phyloP scores from a whole-genome alignment of 2,329 filamentous ascomycete genomes.

The Ophiostoma himal-ulmi region DNA sequence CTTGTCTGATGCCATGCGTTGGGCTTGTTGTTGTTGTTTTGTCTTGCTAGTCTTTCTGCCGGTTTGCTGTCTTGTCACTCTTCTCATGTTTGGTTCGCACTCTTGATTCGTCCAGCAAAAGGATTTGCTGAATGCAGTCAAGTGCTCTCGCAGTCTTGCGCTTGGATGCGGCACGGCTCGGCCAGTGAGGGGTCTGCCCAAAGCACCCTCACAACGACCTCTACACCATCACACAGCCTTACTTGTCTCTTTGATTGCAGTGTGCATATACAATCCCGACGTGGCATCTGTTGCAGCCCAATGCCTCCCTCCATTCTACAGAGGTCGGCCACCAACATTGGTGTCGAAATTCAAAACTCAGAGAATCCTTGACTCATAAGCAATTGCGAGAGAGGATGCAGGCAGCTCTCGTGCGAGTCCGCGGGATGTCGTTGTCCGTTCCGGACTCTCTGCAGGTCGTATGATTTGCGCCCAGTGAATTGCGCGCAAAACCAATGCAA shows the following conservation, averaged over 20 bases:
- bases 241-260: not conserved
- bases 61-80: not conserved
- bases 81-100: not conserved
- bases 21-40: not conserved
- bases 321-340: not conserved
- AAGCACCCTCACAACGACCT: not conserved
- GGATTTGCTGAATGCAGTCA: not conserved
- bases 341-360: not conserved
- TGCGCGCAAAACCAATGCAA: not conserved
- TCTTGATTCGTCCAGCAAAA: not conserved
- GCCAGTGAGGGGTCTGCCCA: not conserved
- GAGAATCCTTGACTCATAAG: not conserved
- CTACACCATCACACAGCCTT: not conserved
- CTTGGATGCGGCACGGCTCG: not conserved
- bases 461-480: not conserved
- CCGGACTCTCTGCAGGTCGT: not conserved
- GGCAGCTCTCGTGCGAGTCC: not conserved
- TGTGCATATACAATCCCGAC: not conserved
- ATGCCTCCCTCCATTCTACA: not conserved
- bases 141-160: not conserved
- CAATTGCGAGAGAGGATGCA: not conserved
- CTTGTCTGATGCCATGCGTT: not conserved
- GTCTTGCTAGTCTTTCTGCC: not conserved
- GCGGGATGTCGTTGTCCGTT: not conserved
- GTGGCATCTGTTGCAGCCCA: conserved; percentile 10